phyloP scores from a whole-genome alignment of 495 filamentous ascomycete genomes.

The Trichoderma asperelloides region DNA sequence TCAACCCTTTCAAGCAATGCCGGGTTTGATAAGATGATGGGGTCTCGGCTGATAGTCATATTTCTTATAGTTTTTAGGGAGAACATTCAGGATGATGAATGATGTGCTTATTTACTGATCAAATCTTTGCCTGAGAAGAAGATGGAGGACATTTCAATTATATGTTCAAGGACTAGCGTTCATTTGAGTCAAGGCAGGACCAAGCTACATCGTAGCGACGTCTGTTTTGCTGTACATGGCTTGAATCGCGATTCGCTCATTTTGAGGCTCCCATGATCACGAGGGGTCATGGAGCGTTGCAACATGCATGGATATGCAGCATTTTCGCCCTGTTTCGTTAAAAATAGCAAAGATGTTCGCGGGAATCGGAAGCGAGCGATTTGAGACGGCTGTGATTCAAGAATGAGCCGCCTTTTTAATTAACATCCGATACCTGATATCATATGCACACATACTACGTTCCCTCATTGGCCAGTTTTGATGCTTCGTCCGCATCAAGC shows the following conservation, averaged over 20 bases:
- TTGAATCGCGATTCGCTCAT: background rate
- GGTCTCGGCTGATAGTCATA: background rate
- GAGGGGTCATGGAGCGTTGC: background rate
- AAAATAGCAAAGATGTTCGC: background rate
- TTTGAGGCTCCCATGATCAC: background rate
- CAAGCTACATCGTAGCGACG: background rate
- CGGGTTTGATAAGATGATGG: background rate
- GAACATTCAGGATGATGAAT: background rate
- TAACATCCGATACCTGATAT: background rate
- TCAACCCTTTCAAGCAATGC: slow-evolving; percentile 25
- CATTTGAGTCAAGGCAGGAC: background rate
- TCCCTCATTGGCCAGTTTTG: background rate
- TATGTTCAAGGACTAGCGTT: background rate
- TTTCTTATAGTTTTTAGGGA: background rate
- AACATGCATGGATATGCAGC: background rate
- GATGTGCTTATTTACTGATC: background rate
- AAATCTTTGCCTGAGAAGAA: background rate
- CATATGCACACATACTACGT: too few relatives aligned
- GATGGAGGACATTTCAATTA: background rate
- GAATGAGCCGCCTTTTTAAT: background rate
- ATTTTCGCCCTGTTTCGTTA: background rate
- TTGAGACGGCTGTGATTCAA: background rate
- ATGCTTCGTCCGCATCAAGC: background rate
- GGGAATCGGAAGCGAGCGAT: background rate
- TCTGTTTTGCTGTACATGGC: background rate